Evolutionary conservation across 2,329 filamentous ascomycete species (phyloP).

Genomic region (Sclerotinia spermophila): DNA sequence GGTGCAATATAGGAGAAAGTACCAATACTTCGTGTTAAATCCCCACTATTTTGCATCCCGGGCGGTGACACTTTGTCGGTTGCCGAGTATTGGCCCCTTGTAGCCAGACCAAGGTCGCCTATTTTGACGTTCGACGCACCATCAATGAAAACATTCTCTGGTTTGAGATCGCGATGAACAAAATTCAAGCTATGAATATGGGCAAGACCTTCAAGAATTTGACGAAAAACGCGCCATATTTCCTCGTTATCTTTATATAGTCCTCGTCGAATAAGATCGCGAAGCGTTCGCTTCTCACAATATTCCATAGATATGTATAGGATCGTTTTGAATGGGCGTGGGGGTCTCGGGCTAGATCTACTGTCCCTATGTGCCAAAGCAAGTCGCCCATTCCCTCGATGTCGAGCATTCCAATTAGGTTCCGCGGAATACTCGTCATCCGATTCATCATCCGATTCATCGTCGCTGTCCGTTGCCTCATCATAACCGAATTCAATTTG

Average conservation of each 20-base stretch:
- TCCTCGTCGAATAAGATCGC: slow-evolving; percentile 77
- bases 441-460: slow-evolving; percentile 34
- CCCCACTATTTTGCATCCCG: slow-evolving; percentile 39
- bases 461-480: slow-evolving; percentile 42
- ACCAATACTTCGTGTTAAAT: slow-evolving; percentile 68
- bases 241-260: slow-evolving; percentile 72
- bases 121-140: slow-evolving; percentile 87
- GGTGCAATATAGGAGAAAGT: slow-evolving; percentile 93
- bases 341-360: slow-evolving; percentile 38
- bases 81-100: slow-evolving; percentile 71
- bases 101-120: slow-evolving; percentile 93
- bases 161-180: slow-evolving; percentile 93
- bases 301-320: slow-evolving; percentile 99
- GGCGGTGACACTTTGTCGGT: slow-evolving; percentile 46
- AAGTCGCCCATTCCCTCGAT: slow-evolving; percentile 21
- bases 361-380: slow-evolving; percentile 30
- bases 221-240: slow-evolving; percentile 85
- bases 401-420: slow-evolving; percentile 37
- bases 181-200: slow-evolving; percentile 90
- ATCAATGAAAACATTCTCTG: slow-evolving; percentile 97
- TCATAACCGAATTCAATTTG: slow-evolving; percentile 72
- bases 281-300: slow-evolving; percentile 82
- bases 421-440: slow-evolving; percentile 45
- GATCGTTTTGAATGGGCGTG: slow-evolving; percentile 62
- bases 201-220: slow-evolving; percentile 82